Percentiles rank a stretch among this genome's conserved stretches.
phyloP scores from a whole-genome alignment of 2,329 filamentous ascomycete species.

The Cytospora chrysosperma region DNA sequence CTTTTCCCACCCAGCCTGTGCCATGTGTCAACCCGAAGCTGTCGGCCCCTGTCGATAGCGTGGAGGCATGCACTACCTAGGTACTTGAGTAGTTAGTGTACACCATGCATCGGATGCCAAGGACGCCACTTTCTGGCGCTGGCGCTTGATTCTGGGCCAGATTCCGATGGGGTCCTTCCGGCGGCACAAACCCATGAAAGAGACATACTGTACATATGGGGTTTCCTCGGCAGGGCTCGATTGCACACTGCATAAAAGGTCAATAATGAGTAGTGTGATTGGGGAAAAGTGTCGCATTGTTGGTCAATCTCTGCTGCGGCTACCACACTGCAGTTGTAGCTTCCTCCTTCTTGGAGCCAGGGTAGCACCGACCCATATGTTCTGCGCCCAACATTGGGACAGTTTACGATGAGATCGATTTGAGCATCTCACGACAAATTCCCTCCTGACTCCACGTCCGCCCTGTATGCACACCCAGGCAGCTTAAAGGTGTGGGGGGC shows the following conservation, averaged over 20 bases:
- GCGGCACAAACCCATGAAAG: background rate
- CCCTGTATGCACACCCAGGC: background rate
- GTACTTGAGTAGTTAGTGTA: no score
- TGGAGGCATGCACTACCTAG: background rate
- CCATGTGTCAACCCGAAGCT: background rate
- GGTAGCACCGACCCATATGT: background rate
- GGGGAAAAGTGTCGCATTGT: background rate
- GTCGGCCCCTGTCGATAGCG: background rate
- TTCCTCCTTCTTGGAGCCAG: background rate
- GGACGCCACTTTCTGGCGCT: background rate
- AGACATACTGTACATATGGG: background rate
- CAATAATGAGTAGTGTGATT: background rate
- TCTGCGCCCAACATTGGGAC: background rate
- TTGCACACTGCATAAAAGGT: background rate
- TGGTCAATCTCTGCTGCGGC: background rate
- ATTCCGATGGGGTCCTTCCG: background rate
- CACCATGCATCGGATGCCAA: background rate
- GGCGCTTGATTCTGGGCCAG: background rate
- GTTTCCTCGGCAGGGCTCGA: background rate
- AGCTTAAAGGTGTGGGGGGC: background rate
- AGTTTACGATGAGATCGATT: background rate
- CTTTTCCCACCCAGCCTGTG: background rate
- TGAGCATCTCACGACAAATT: background rate
- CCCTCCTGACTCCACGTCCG: background rate
- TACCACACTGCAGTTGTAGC: no score